Evolutionary conservation across 768 basidiomycete genomes (phyloP).

Genomic region (Leccinum variicolor): DNA sequence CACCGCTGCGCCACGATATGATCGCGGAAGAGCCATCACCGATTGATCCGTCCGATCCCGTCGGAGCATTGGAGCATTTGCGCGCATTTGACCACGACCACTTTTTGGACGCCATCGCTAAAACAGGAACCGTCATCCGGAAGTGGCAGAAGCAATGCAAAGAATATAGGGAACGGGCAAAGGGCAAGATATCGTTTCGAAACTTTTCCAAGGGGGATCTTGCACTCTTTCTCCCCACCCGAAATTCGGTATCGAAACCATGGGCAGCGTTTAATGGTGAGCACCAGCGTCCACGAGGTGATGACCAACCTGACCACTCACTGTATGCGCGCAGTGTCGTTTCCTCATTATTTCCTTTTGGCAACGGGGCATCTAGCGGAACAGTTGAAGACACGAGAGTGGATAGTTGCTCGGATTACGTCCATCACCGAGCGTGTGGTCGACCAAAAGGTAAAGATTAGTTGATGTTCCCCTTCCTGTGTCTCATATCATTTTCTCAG

Average conservation of each 20-base stretch:
- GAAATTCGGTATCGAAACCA: constrained; percentile 88
- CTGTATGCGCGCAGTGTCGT: constrained; percentile 59
- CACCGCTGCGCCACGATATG: constrained; percentile 47
- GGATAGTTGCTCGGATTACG: constrained; percentile 92
- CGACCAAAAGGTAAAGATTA: constrained; percentile 56
- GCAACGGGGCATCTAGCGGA: constrained; percentile 84
- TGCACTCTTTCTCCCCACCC: constrained; percentile 91
- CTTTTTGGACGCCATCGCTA: constrained; percentile 79
- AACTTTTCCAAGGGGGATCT: constrained; percentile 95
- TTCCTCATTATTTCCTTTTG: constrained; percentile 96
- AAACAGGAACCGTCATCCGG: constrained; percentile 81
- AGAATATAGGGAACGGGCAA: constrained; percentile 91
- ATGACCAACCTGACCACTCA: not conserved
- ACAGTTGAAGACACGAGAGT: constrained; percentile 87
- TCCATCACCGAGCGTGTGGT: constrained; percentile 85
- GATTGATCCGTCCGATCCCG: constrained; percentile 73
- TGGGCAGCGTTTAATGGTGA: constrained; percentile 99
- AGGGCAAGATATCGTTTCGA: constrained; percentile 93
- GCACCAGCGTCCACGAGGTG: constrained; percentile 17
- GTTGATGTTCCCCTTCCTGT: not conserved
- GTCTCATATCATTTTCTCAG: constrained; percentile 35
- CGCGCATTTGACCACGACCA: constrained; percentile 79
- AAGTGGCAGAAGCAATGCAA: constrained; percentile 99
- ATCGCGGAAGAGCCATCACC: constrained; percentile 63
- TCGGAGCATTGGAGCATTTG: constrained; percentile 64